Percentiles rank a stretch among this genome's conserved stretches.
Evolutionary conservation across 345 rosid genomes (phyloP).

Genomic region (Anacardium occidentale): DNA sequence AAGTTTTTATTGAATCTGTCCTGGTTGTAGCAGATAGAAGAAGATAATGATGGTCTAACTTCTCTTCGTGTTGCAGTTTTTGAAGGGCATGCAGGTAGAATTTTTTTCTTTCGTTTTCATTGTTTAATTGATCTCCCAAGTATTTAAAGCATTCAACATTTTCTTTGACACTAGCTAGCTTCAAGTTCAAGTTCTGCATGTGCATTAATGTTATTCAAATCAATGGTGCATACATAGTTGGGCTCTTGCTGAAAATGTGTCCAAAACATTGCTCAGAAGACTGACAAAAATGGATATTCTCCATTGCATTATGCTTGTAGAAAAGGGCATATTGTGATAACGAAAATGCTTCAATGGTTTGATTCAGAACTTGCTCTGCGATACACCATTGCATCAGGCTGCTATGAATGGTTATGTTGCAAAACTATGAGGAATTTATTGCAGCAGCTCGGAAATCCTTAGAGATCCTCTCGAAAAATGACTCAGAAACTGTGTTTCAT

Average conservation of each 20-base stretch:
- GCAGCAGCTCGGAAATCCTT: slow-evolving; percentile 1
- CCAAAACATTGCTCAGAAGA: slow-evolving; percentile 13
- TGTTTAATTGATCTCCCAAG: no score
- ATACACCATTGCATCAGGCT: slow-evolving; percentile 15
- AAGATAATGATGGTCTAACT: no score
- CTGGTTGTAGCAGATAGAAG: not conserved
- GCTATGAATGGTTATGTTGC: slow-evolving; percentile 11
- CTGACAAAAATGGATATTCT: slow-evolving; percentile 11
- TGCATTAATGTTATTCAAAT: no score
- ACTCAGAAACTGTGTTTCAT: slow-evolving; percentile 15
- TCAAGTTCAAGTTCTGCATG: no score
- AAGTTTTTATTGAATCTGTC: not conserved
- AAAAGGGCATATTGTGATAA: slow-evolving; percentile 4
- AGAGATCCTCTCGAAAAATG: not conserved
- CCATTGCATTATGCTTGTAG: slow-evolving; percentile 16
- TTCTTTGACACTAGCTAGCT: no score
- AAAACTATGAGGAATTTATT: slow-evolving; percentile 13
- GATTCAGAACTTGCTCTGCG: not conserved
- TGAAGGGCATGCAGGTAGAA: not conserved
- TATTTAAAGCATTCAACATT: no score
- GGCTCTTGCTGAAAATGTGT: not conserved
- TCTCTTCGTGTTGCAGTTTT: not conserved
- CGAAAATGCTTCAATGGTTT: slow-evolving; percentile 1
- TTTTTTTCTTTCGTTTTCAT: no score
- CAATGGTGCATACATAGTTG: not conserved